Evolutionary conservation across 305 asterid genomes (phyloP), one percentile per base, ranked within the genome.

Genomic region (Plantago lanceolata): DNA sequence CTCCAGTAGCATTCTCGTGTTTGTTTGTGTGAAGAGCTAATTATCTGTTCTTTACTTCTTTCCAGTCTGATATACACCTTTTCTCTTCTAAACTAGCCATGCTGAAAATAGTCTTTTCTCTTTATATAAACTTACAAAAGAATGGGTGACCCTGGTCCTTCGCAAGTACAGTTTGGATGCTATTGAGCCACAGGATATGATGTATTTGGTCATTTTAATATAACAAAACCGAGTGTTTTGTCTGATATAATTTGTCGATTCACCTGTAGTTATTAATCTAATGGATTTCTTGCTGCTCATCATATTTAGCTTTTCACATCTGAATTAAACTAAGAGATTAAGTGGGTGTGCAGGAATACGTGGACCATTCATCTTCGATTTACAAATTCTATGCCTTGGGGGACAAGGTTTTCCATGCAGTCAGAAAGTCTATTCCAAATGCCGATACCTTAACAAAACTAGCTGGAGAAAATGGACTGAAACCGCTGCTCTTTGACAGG

Each of bases 401-500:
- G 59, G 73, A 78, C 69, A 83, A 84, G 78, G 67, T 85, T 29
- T 90, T 81, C 72, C 73, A 85, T 66, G 90, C 96, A 48, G 79
- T 90, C 69, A 93, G 88, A 80, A 90, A 85, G 75, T 93, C 99
- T 48, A 90, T 77, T 19, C 99, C 96, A 7, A 90, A 87, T 84
- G 88, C 92, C 48, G 88, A 83, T 71, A 73, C 81, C 57, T 80
- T 93, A 70, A 79, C 61, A 76, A 78, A 77, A 63, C 72, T 83
- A 73, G 79, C 80, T 48, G 82, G 76, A n/a, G 86, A 76, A 69
- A 79, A 80, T 65, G 82, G 83, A 62, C 64, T 71, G 67, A 75
- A 80, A 66, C 96, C 97, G 48, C 73, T 93, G 67, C 88, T 78
- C 74, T 93, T 93, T 78, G 96, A 93, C 82, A 84, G 99, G 99